phyloP scores from a whole-genome alignment of 225 moss, liverwort and hornwort species.

The Polytrichum commune region DNA sequence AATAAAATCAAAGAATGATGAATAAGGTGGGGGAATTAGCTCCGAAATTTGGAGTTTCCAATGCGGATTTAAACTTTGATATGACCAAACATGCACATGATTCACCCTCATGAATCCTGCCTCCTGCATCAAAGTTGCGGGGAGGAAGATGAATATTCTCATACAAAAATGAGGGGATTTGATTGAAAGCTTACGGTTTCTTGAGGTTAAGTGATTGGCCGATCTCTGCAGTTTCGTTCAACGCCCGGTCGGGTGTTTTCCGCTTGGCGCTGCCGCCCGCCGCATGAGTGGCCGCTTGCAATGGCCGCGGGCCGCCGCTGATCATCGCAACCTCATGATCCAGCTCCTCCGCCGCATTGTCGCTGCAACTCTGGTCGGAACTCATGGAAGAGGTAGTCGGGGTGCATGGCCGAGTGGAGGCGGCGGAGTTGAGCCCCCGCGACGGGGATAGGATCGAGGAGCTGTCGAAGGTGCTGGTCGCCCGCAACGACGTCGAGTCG shows the following conservation, averaged over 20 bases:
- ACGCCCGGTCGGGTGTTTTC: conserved; percentile 54
- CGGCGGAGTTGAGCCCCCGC: conserved; percentile 14
- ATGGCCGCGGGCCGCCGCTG: no score
- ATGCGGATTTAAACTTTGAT: background rate
- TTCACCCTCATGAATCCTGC: background rate
- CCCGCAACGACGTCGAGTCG: background rate
- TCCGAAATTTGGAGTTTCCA: background rate
- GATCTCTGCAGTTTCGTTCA: conserved; percentile 52
- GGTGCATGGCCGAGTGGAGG: conserved; percentile 27
- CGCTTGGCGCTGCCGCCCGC: conserved; percentile 33
- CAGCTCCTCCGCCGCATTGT: conserved; percentile 23
- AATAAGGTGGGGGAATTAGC: no score
- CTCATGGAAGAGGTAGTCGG: conserved; percentile 47
- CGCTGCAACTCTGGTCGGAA: conserved; percentile 39
- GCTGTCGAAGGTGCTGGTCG: background rate
- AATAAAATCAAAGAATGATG: no score
- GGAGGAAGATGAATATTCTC: background rate
- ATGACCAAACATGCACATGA: no score
- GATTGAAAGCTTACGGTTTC: conserved; percentile 35
- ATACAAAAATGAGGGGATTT: background rate
- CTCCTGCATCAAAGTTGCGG: background rate
- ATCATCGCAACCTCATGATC: no score
- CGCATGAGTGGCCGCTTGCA: background rate
- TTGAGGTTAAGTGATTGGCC: conserved; percentile 39
- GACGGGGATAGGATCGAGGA: conserved; percentile 31